These are phyloP conservation scores for Eucalyptus marginata DNA, from an alignment of 345 rosid genomes.

Conservation along the genomic window DNA sequence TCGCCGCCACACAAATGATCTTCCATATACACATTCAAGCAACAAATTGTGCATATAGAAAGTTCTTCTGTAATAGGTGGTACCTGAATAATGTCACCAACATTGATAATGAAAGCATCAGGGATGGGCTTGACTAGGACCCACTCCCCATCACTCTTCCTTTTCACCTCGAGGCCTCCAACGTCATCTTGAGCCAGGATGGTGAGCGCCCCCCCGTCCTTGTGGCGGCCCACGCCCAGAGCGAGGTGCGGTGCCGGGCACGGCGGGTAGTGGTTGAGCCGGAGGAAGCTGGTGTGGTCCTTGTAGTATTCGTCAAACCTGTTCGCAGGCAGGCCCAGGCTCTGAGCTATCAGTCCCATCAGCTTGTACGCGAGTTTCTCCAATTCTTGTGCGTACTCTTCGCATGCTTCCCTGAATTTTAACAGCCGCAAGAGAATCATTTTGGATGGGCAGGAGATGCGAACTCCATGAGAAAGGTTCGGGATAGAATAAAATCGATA, in stretches of 20 bases:
- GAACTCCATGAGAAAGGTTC: neutral
- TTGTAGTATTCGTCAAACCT: conserved; percentile 34
- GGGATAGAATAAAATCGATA: neutral
- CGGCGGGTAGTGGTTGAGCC: conserved; percentile 19
- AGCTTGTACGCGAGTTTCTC: conserved; percentile 34
- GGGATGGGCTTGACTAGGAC: conserved; percentile 11
- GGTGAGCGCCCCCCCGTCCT: conserved; percentile 7
- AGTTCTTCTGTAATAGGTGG: neutral
- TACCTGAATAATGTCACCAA: neutral
- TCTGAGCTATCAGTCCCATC: conserved; percentile 36
- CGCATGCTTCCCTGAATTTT: conserved; percentile 27
- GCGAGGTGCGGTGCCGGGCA: conserved; percentile 13
- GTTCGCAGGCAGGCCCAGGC: conserved; percentile 33
- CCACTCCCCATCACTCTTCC: conserved; percentile 26
- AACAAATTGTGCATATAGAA: neutral
- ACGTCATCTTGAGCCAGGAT: conserved; percentile 18
- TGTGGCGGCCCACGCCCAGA: conserved; percentile 23
- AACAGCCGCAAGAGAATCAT: neutral
- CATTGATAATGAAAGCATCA: neutral
- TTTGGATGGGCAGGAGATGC: neutral
- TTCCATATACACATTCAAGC: no score
- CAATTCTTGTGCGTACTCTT: conserved; percentile 34
- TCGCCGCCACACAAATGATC: neutral
- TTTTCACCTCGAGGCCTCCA: conserved; percentile 19
- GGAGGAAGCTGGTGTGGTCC: conserved; percentile 25